Evolutionary conservation across 2,329 filamentous ascomycete species (phyloP).

Genomic region (Fusarium gaditjirri): DNA sequence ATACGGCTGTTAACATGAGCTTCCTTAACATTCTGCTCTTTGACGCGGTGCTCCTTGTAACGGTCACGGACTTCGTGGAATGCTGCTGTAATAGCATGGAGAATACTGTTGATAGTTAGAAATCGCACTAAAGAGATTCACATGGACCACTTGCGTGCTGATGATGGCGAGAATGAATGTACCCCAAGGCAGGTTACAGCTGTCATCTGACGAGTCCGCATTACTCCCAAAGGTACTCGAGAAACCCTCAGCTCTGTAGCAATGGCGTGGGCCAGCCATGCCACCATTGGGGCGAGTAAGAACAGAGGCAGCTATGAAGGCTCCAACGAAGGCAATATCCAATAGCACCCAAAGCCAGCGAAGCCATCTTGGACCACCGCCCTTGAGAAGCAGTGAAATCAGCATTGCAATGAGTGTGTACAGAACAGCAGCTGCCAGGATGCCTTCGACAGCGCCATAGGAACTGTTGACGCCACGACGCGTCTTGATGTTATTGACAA

Average conservation of each 20-base stretch:
- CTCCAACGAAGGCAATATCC: slow-evolving; percentile 14
- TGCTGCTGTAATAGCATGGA: slow-evolving; percentile 13
- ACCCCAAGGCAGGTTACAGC: slow-evolving; percentile 23
- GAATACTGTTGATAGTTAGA: not conserved
- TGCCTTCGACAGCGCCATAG: slow-evolving; percentile 32
- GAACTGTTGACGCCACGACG: slow-evolving; percentile 16
- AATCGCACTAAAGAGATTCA: accelerated
- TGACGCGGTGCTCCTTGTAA: not conserved
- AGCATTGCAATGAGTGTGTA: slow-evolving; percentile 28
- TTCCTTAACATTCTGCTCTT: not conserved
- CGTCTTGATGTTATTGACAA: slow-evolving; percentile 22
- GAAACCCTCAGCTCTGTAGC: not conserved
- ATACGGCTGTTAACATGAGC: not conserved
- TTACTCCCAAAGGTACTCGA: not conserved
- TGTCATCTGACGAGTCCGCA: not conserved
- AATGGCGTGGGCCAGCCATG: slow-evolving; percentile 2
- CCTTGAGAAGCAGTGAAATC: not conserved
- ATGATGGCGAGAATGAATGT: slow-evolving; percentile 26
- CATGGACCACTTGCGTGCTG: slow-evolving; percentile 11
- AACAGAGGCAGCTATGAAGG: slow-evolving; percentile 14
- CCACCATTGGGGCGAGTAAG: slow-evolving; percentile 19
- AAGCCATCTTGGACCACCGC: slow-evolving; percentile 23
- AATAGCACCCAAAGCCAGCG: slow-evolving; percentile 27
- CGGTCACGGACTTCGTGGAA: slow-evolving; percentile 17
- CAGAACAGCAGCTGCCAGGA: slow-evolving; percentile 28